These are phyloP conservation scores for Amanita fuliginea DNA, from an alignment of 768 basidiomycete species.

Conservation along the genomic window DNA sequence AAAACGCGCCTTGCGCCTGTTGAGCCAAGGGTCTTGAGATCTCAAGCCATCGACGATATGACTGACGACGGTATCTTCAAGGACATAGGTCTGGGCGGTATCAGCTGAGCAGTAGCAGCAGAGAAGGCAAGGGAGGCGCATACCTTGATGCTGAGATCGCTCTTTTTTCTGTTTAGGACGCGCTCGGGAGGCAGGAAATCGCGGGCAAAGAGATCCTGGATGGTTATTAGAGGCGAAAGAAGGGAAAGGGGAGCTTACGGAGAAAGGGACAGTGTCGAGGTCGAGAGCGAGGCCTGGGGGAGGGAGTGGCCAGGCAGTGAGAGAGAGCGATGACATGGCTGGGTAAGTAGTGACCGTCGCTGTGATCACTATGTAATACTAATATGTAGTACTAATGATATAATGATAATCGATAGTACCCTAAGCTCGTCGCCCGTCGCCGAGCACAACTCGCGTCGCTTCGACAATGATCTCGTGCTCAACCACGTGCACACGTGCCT, in stretches of 20 bases:
- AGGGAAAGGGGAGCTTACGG: neutral
- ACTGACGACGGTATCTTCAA: constrained; percentile 1
- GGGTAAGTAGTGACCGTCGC: too few relatives aligned
- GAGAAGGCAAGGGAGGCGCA: neutral
- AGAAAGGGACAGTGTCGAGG: constrained; percentile 4
- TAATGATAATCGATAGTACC: too few relatives aligned
- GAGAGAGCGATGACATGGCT: neutral
- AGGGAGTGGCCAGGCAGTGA: constrained; percentile 1
- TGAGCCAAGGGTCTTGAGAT: neutral
- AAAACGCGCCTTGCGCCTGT: neutral
- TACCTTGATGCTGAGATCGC: constrained; percentile 6
- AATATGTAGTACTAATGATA: too few relatives aligned
- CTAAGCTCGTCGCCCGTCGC: constrained; percentile 24
- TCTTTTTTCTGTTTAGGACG: neutral
- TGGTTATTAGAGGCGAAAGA: too few relatives aligned
- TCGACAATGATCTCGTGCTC: constrained; percentile 93
- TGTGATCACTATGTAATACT: too few relatives aligned
- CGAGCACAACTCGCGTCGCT: constrained; percentile 63
- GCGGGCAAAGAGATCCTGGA: neutral
- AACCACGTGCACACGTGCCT: constrained; percentile 63
- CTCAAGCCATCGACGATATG: neutral
- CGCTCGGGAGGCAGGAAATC: neutral
- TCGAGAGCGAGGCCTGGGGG: constrained; percentile 3
- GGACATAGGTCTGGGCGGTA: neutral
- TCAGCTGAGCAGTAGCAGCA: neutral